Conservation (phyloP, 805 yeast species). For the Yarrowia osloensis region DNA sequence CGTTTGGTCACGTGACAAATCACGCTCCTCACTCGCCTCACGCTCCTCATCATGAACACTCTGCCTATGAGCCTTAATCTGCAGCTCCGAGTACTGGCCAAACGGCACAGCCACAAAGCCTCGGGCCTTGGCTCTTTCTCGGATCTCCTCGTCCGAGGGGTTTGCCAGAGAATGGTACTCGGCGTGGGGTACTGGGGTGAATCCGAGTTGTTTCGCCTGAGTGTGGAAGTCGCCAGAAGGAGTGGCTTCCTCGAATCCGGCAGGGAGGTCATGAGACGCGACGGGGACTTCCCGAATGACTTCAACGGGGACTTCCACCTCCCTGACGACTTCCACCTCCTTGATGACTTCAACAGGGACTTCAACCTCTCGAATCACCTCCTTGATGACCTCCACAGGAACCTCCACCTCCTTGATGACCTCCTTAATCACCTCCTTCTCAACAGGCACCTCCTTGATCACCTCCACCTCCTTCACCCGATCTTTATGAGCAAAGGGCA, state of each 20-base stretch:
- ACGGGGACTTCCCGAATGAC: background rate
- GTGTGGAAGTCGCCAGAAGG: background rate
- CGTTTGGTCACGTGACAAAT: background rate
- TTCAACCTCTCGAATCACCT: slow-evolving; percentile 12
- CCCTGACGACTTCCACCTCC: background rate
- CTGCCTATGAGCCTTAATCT: slow-evolving; percentile 33
- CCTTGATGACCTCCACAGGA: slow-evolving; percentile 27
- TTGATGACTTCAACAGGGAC: background rate
- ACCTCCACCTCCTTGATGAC: slow-evolving; percentile 14
- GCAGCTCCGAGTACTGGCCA: slow-evolving; percentile 33
- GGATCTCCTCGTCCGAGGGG: slow-evolving; percentile 21
- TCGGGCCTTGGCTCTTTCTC: slow-evolving; percentile 9
- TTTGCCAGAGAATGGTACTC: slow-evolving; percentile 28
- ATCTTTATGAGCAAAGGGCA: slow-evolving; percentile 6
- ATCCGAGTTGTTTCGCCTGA: slow-evolving; percentile 26
- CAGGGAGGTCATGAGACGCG: background rate
- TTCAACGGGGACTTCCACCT: background rate
- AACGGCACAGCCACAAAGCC: slow-evolving; percentile 34
- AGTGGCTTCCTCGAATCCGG: background rate
- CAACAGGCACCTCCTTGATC: background rate
- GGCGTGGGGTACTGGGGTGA: slow-evolving; percentile 26
- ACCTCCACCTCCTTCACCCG: slow-evolving; percentile 11
- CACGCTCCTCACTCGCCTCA: background rate
- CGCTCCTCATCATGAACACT: background rate
- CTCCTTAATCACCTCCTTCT: slow-evolving; percentile 10